A percentile compares a stretch with the other conserved stretches of the same genome.
Evolutionary conservation across 2,329 filamentous ascomycete species (phyloP).

Genomic region (Xenoacremonium recifei): DNA sequence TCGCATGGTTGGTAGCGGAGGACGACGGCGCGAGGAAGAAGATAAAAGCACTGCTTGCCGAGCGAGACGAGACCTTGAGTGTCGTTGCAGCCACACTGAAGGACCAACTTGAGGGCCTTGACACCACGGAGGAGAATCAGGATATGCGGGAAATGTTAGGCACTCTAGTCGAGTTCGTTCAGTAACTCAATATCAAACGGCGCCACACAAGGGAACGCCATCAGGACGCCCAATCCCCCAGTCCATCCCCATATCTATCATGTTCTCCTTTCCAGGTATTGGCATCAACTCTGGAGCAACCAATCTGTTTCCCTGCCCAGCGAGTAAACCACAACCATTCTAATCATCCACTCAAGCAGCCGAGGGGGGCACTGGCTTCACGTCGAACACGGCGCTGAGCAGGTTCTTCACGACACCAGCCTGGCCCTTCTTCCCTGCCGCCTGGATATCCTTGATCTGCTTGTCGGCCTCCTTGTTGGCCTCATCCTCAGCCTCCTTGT

Average conservation of each 20-base stretch:
- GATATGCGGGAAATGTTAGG: slow-evolving; percentile 55
- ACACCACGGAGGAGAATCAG: slow-evolving; percentile 59
- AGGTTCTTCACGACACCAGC: slow-evolving; percentile 79
- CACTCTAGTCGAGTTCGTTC: slow-evolving; percentile 51
- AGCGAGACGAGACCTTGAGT: slow-evolving; percentile 63
- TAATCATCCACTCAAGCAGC: slow-evolving; percentile 23
- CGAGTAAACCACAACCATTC: too few species aligned
- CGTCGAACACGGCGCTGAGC: slow-evolving; percentile 79
- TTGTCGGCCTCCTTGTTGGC: slow-evolving; percentile 78
- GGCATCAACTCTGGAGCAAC: slow-evolving; percentile 6
- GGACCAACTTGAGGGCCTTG: slow-evolving; percentile 52
- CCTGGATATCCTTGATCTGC: slow-evolving; percentile 80
- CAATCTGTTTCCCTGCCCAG: too few species aligned
- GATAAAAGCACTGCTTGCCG: slow-evolving; percentile 62
- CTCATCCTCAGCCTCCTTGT: slow-evolving; percentile 72
- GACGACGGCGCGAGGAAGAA: slow-evolving; percentile 71
- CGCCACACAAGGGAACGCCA: slow-evolving; percentile 9
- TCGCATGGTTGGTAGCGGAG: slow-evolving; percentile 91
- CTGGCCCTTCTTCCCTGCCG: slow-evolving; percentile 76
- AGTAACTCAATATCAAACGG: slow-evolving; percentile 26
- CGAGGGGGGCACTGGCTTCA: slow-evolving; percentile 63
- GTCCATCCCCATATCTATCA: slow-evolving; percentile 16
- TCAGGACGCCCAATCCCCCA: slow-evolving; percentile 11
- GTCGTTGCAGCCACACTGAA: slow-evolving; percentile 66
- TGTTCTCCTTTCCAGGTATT: too few species aligned